Percentiles rank a stretch among this genome's conserved stretches.
Evolutionary conservation across 2,329 filamentous ascomycete genomes (phyloP).

Genomic region (Rhynchosporium agropyri): DNA sequence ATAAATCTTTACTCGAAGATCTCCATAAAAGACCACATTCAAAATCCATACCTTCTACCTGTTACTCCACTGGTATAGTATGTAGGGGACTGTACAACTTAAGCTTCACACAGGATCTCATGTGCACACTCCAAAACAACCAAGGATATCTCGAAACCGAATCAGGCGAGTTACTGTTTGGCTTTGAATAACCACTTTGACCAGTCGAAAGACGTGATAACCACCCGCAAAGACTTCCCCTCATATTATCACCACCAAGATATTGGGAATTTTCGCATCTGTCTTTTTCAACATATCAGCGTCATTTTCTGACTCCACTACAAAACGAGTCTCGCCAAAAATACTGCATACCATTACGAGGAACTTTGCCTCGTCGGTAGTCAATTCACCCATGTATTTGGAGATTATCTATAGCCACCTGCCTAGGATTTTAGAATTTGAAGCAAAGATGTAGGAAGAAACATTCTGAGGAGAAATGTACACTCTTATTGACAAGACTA

Average conservation of each 20-base stretch:
- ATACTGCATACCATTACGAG: slow-evolving; percentile 60
- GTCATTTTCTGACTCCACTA: slow-evolving; percentile 54
- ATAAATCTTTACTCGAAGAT: too few relatives aligned
- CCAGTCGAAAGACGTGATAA: slow-evolving; percentile 63
- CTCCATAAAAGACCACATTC: too few relatives aligned
- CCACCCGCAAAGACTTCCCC: slow-evolving; percentile 63
- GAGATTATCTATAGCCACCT: slow-evolving; percentile 19
- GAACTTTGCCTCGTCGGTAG: slow-evolving; percentile 57
- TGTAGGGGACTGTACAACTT: too few relatives aligned
- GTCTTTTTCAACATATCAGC: slow-evolving; percentile 42
- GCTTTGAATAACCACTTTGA: slow-evolving; percentile 46
- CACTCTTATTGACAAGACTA: slow-evolving; percentile 63
- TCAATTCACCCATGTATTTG: slow-evolving; percentile 44
- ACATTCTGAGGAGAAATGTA: slow-evolving; percentile 61
- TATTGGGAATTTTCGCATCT: slow-evolving; percentile 55
- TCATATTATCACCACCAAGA: slow-evolving; percentile 62
- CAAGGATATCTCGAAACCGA: too few relatives aligned
- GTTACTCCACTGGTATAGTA: too few relatives aligned
- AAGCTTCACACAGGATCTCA: too few relatives aligned
- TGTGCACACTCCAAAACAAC: too few relatives aligned
- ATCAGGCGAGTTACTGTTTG: too few relatives aligned
- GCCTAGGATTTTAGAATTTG: slow-evolving; percentile 4
- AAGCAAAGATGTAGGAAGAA: not conserved
- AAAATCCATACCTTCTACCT: too few relatives aligned
- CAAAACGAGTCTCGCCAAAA: slow-evolving; percentile 65